Conservation (phyloP, 768 basidiomycete genomes). For the Ramaria sp. region DNA sequence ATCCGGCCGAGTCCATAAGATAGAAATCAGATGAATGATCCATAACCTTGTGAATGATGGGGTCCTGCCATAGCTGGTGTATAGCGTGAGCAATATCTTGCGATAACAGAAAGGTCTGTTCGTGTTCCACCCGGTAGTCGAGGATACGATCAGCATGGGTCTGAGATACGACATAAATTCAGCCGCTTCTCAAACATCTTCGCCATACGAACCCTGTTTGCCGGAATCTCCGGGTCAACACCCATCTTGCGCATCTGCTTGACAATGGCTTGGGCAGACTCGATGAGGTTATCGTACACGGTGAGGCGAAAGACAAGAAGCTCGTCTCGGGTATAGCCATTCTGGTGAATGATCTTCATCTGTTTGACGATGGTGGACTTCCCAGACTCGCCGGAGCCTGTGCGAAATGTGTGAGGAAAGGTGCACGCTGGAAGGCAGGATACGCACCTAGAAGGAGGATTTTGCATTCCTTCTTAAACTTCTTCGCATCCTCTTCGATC, state of each 20-base stretch:
- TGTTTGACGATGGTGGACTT: slow-evolving; percentile 97
- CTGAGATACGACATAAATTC: slow-evolving; percentile 12
- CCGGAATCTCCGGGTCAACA: slow-evolving; percentile 46
- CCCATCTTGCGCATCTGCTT: slow-evolving; percentile 80
- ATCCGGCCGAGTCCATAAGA: slow-evolving; percentile 88
- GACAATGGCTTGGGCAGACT: slow-evolving; percentile 79
- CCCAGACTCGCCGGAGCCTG: slow-evolving; percentile 91
- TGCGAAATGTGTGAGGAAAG: background rate
- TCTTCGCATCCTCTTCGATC: slow-evolving; percentile 78
- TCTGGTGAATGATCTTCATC: slow-evolving; percentile 97
- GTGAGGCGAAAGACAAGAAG: slow-evolving; percentile 65
- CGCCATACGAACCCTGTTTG: background rate
- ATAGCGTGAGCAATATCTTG: slow-evolving; percentile 63
- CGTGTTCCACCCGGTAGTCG: slow-evolving; percentile 41
- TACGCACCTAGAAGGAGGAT: slow-evolving; percentile 79
- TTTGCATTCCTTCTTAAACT: slow-evolving; percentile 83
- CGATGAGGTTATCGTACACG: slow-evolving; percentile 80
- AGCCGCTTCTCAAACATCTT: slow-evolving; percentile 12
- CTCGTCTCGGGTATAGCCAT: slow-evolving; percentile 75
- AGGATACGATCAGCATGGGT: slow-evolving; percentile 49
- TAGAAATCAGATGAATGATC: slow-evolving; percentile 71
- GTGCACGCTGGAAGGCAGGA: slow-evolving; percentile 3
- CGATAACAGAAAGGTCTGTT: slow-evolving; percentile 37
- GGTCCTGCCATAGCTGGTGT: slow-evolving; percentile 59
- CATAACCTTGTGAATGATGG: slow-evolving; percentile 31